Percentiles rank a stretch among this genome's conserved stretches.
Conservation (phyloP, 2,329 filamentous ascomycete genomes). For the Trematosphaeria pertusa region DNA sequence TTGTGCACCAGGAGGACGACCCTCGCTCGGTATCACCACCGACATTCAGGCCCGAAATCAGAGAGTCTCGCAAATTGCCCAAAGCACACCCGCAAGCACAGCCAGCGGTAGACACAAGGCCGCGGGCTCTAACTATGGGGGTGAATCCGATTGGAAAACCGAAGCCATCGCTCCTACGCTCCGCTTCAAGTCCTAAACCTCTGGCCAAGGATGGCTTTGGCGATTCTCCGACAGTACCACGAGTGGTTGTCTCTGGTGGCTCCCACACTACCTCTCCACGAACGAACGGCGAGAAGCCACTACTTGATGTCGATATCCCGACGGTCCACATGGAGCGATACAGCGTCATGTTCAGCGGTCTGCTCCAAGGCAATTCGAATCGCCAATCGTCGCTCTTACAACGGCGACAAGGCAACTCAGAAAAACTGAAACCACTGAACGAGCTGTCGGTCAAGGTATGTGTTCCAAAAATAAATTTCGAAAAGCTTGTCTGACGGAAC, state of each 20-base stretch:
- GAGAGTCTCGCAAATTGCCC: slow-evolving; percentile 35
- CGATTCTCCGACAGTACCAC: slow-evolving; percentile 22
- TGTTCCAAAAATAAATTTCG: slow-evolving; percentile 5
- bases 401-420: slow-evolving; percentile 43
- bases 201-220: slow-evolving; percentile 18
- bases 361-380: slow-evolving; percentile 61
- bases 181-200: slow-evolving; percentile 29
- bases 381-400: slow-evolving; percentile 40
- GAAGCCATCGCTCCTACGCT: slow-evolving; percentile 22
- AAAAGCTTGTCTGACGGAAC: slow-evolving; percentile 4
- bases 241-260: slow-evolving; percentile 22
- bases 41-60: slow-evolving; percentile 38
- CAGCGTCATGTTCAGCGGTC: slow-evolving; percentile 87
- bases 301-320: slow-evolving; percentile 80
- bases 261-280: slow-evolving; percentile 13
- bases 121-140: slow-evolving; percentile 28
- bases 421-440: slow-evolving; percentile 43
- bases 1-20: slow-evolving; percentile 23
- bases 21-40: slow-evolving; percentile 31
- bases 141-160: slow-evolving; percentile 15
- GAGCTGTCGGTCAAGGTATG: slow-evolving; percentile 42
- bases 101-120: slow-evolving; percentile 24
- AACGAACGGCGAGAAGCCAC: slow-evolving; percentile 30
- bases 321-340: slow-evolving; percentile 84
- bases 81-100: slow-evolving; percentile 24